These are phyloP conservation scores for Chromosphaera perkinsii DNA, from an alignment of 208 protist species.

Conservation along the genomic window DNA sequence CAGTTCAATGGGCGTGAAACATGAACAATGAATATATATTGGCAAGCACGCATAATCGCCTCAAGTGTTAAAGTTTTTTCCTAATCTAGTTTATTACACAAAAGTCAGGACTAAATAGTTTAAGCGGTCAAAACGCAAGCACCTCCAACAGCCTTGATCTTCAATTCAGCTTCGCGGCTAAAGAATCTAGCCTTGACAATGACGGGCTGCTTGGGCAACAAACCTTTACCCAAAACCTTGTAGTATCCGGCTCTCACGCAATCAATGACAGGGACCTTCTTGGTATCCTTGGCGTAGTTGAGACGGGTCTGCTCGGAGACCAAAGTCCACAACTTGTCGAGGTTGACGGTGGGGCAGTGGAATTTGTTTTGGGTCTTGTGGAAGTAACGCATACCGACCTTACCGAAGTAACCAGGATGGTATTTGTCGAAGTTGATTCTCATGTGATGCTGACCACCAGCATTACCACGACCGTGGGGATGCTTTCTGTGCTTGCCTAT, in stretches of 20 bases:
- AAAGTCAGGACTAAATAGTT: too few relatives aligned
- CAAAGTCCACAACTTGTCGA: slow-evolving; percentile 96
- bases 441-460: slow-evolving; percentile 98
- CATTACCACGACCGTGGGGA: slow-evolving; percentile 98
- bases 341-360: slow-evolving; percentile 92
- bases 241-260: slow-evolving; percentile 85
- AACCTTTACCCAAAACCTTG: slow-evolving; percentile 98
- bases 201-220: slow-evolving; percentile 90
- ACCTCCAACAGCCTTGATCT: slow-evolving; percentile 98
- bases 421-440: slow-evolving; percentile 99
- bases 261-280: slow-evolving; percentile 95
- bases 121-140: slow-evolving; percentile 93
- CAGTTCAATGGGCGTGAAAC: too few relatives aligned
- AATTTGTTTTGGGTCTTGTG: slow-evolving; percentile 85
- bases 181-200: slow-evolving; percentile 99
- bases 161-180: slow-evolving; percentile 94
- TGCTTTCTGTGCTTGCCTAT: slow-evolving; percentile 99
- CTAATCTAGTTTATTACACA: too few relatives aligned
- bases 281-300: slow-evolving; percentile 62
- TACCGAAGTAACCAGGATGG: slow-evolving; percentile 99
- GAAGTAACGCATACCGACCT: slow-evolving; percentile 98
- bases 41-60: too few relatives aligned
- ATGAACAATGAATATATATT: too few relatives aligned
- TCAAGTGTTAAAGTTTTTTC: too few relatives aligned
- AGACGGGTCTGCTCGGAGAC: slow-evolving; percentile 78